phyloP scores from a whole-genome alignment of 2,329 filamentous ascomycete genomes.

The Arthrinium phaeospermum region DNA sequence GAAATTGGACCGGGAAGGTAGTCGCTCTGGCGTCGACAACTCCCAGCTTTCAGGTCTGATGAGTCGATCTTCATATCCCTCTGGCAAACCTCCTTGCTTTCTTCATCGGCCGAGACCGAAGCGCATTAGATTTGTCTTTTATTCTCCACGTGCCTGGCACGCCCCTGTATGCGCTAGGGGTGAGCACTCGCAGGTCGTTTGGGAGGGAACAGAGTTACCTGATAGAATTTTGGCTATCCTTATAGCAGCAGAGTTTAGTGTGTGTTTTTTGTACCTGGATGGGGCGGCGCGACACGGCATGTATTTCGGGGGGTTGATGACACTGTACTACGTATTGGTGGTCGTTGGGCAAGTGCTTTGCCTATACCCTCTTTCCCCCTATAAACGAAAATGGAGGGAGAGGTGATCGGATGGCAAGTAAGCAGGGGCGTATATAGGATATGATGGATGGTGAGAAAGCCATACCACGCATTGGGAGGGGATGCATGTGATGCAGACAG shows the following conservation, averaged over 20 bases:
- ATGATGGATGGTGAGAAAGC: neutral
- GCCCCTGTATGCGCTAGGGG: constrained; percentile 10
- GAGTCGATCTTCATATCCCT: neutral
- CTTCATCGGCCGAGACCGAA: constrained; percentile 15
- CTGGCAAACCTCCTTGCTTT: constrained; percentile 6
- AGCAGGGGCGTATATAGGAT: constrained; percentile 9
- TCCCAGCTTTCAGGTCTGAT: neutral
- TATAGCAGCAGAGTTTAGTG: constrained; percentile 22
- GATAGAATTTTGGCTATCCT: constrained; percentile 32
- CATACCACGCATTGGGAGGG: neutral
- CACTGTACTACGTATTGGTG: neutral
- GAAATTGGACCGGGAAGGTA: neutral
- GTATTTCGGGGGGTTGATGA: constrained; percentile 8
- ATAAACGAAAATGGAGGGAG: neutral
- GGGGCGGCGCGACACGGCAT: constrained; percentile 20
- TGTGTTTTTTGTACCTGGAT: constrained; percentile 20
- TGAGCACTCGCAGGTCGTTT: constrained; percentile 5
- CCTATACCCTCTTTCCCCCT: neutral
- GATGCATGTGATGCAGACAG: neutral
- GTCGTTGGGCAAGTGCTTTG: neutral
- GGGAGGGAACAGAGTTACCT: neutral
- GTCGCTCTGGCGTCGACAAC: neutral
- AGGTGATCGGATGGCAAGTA: neutral
- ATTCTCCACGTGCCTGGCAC: constrained; percentile 2
- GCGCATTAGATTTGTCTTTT: constrained; percentile 10